Evolutionary conservation across 2,329 filamentous ascomycete species (phyloP).

Genomic region (Anthostomella pinea): DNA sequence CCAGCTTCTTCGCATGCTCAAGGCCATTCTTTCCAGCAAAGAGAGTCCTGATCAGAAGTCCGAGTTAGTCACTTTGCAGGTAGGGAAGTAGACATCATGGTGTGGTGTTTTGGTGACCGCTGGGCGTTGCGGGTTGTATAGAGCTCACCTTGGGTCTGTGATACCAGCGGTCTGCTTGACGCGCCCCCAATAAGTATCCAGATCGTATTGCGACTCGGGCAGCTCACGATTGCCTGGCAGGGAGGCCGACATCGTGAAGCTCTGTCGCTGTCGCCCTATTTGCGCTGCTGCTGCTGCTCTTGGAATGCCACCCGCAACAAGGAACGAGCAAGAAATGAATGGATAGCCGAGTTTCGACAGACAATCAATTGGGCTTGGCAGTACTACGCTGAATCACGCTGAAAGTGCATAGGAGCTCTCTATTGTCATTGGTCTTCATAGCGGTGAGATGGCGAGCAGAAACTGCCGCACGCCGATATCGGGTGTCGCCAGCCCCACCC

Average conservation of each 20-base stretch:
- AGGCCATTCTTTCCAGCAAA: slow-evolving; percentile 75
- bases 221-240: slow-evolving; percentile 72
- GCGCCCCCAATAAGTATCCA: slow-evolving; percentile 91
- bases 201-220: slow-evolving; percentile 87
- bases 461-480: too few relatives aligned
- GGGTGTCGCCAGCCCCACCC: too few relatives aligned
- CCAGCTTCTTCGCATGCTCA: slow-evolving; percentile 78
- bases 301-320: slow-evolving; percentile 2
- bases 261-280: slow-evolving; percentile 11
- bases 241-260: slow-evolving; percentile 59
- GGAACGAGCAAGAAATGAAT: too few relatives aligned
- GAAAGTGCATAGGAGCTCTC: too few relatives aligned
- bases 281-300: slow-evolving; percentile 3
- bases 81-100: neutral
- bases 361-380: too few relatives aligned
- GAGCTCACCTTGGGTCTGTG: slow-evolving; percentile 86
- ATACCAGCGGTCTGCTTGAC: slow-evolving; percentile 87
- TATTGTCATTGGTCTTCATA: too few relatives aligned
- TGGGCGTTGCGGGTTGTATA: slow-evolving; percentile 11
- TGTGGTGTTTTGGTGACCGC: neutral
- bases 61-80: slow-evolving; percentile 12
- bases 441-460: too few relatives aligned
- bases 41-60: slow-evolving; percentile 64
- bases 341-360: too few relatives aligned
- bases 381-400: too few relatives aligned